These are phyloP conservation scores for Bacterosira constricta DNA, from an alignment of 108 stramenopile species.

Conservation along the genomic window DNA sequence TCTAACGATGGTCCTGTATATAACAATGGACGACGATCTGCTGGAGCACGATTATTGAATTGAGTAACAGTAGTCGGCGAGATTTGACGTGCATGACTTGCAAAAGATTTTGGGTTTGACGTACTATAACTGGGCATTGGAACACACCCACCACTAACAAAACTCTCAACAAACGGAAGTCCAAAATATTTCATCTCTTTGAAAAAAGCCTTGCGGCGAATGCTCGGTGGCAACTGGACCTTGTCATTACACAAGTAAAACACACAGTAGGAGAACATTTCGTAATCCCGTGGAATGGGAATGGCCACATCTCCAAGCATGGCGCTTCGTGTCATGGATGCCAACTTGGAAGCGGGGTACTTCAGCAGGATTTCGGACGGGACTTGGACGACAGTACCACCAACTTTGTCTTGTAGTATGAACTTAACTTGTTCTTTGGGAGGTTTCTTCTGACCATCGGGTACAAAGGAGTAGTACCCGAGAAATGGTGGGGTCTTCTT, in stretches of 20 bases:
- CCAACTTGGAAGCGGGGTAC: constrained; percentile 12
- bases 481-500: neutral
- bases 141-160: neutral
- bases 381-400: constrained; percentile 19
- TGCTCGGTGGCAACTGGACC: constrained; percentile 5
- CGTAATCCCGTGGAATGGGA: constrained; percentile 12
- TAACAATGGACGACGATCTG: neutral
- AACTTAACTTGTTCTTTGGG: neutral
- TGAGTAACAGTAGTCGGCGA: constrained; percentile 16
- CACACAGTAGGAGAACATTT: constrained; percentile 18
- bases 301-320: constrained; percentile 19
- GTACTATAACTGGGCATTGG: neutral
- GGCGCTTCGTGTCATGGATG: constrained; percentile 11
- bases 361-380: constrained; percentile 5
- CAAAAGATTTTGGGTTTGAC: neutral
- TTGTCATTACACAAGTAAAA: constrained; percentile 13
- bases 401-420: constrained; percentile 4
- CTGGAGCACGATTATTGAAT: neutral
- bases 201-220: constrained; percentile 6
- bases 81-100: neutral
- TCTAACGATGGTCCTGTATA: neutral
- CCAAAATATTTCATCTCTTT: constrained; percentile 16
- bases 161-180: constrained; percentile 8
- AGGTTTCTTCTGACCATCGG: neutral
- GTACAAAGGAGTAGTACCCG: neutral